phyloP scores from a whole-genome alignment of 306 rosid genomes.

The Cucumis hystrix region DNA sequence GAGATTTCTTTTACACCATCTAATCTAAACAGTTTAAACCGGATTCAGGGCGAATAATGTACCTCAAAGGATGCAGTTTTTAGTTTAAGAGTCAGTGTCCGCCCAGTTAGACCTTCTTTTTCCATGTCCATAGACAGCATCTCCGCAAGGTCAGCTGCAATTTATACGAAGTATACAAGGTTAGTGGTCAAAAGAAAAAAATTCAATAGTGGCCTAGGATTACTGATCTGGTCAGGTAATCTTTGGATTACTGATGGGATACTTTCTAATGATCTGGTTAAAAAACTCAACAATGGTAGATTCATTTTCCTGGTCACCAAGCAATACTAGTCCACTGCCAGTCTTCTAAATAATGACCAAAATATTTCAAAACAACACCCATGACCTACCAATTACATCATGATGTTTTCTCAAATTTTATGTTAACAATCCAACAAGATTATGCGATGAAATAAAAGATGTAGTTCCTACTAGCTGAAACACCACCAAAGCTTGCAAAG shows the following conservation, averaged over 20 bases:
- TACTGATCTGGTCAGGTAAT: no score
- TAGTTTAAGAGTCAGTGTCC: conserved; percentile 79
- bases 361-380: neutral
- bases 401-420: neutral
- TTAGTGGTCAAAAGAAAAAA: neutral
- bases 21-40: neutral
- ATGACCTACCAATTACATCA: neutral
- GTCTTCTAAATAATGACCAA: conserved; percentile 2
- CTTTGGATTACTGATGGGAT: neutral
- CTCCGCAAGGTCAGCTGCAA: conserved; percentile 87
- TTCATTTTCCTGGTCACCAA: neutral
- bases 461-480: neutral
- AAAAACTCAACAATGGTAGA: neutral
- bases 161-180: conserved; percentile 11
- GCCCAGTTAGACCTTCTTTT: conserved; percentile 68
- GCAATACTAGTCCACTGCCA: neutral
- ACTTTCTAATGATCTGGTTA: neutral
- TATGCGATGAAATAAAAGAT: neutral
- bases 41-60: neutral
- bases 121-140: conserved; percentile 77
- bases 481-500: neutral
- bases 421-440: neutral
- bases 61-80: conserved; percentile 94
- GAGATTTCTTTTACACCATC: neutral
- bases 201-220: no score